Conservation (phyloP, 140 eudicot genomes). For the Bidens hawaiensis region DNA sequence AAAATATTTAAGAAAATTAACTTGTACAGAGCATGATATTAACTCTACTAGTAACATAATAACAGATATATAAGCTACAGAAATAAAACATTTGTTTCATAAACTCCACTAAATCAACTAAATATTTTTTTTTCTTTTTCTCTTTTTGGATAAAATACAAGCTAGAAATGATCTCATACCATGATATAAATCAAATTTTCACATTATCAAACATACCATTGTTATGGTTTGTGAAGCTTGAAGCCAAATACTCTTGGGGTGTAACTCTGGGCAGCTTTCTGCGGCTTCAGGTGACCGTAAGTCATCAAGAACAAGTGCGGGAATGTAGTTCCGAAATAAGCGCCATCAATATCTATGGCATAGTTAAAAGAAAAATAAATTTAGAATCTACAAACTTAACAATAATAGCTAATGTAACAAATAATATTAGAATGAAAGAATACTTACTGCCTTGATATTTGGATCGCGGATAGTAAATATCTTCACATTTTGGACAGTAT, state of each 20-base stretch:
- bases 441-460: conserved; percentile 99
- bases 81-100: conserved; percentile 18
- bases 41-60: conserved; percentile 23
- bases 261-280: conserved; percentile 68
- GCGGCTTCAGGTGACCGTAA: conserved; percentile 91
- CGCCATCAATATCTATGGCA: conserved; percentile 75
- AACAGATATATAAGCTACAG: conserved; percentile 24
- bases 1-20: neutral
- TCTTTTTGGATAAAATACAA: conserved; percentile 10
- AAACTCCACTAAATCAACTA: conserved; percentile 22
- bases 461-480: conserved; percentile 94
- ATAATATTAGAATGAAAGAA: conserved; percentile 39
- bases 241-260: conserved; percentile 92
- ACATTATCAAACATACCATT: conserved; percentile 22
- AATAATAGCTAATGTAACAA: neutral
- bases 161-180: conserved; percentile 16
- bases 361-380: conserved; percentile 45
- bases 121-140: conserved; percentile 2
- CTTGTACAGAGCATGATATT: conserved; percentile 21
- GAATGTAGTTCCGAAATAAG: conserved; percentile 92
- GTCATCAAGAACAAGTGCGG: conserved; percentile 95
- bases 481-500: conserved; percentile 97
- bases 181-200: conserved; percentile 1
- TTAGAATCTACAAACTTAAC: neutral
- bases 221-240: conserved; percentile 82